Percentiles rank a stretch among this genome's conserved stretches.
phyloP scores from a whole-genome alignment of 192 early-diverging fungal species.

The Lunasporangiospora selenospora region DNA sequence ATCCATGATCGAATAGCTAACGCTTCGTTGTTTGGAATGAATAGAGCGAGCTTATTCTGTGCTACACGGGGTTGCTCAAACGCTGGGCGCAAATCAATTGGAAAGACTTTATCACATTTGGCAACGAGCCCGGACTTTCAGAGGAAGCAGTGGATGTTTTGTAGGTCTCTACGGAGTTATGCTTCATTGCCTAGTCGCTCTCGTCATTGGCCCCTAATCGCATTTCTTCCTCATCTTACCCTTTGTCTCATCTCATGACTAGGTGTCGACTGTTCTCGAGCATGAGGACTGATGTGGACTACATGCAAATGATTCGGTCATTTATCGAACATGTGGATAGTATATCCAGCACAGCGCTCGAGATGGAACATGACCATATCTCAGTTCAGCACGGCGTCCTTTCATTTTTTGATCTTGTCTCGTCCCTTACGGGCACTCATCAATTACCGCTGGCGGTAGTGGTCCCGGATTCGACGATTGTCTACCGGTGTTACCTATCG shows the following conservation, averaged over 20 bases:
- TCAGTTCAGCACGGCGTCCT: constrained; percentile 54
- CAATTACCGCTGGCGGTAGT: constrained; percentile 47
- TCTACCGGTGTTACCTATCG: constrained; percentile 54
- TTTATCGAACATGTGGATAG: constrained; percentile 55
- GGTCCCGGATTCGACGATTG: constrained; percentile 49
- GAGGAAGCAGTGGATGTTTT: constrained; percentile 17
- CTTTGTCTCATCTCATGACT: neutral
- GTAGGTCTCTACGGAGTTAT: constrained; percentile 33
- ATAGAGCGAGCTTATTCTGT: constrained; percentile 53
- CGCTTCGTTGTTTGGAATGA: neutral
- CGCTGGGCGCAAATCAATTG: constrained; percentile 56
- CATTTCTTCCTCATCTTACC: neutral
- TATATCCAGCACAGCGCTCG: constrained; percentile 35
- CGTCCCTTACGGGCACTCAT: constrained; percentile 15
- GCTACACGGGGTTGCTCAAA: constrained; percentile 45
- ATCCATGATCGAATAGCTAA: neutral
- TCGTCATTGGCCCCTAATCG: neutral
- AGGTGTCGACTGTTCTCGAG: constrained; percentile 45
- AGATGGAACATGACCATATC: constrained; percentile 51
- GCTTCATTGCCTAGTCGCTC: neutral
- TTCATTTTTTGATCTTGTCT: constrained; percentile 55
- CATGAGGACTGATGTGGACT: constrained; percentile 49
- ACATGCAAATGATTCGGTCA: constrained; percentile 46
- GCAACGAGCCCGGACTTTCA: constrained; percentile 15
- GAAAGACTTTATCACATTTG: constrained; percentile 37